These are phyloP conservation scores for Nephromyces sp. DNA, from an alignment of 169 alveolate genomes.

Conservation along the genomic window DNA sequence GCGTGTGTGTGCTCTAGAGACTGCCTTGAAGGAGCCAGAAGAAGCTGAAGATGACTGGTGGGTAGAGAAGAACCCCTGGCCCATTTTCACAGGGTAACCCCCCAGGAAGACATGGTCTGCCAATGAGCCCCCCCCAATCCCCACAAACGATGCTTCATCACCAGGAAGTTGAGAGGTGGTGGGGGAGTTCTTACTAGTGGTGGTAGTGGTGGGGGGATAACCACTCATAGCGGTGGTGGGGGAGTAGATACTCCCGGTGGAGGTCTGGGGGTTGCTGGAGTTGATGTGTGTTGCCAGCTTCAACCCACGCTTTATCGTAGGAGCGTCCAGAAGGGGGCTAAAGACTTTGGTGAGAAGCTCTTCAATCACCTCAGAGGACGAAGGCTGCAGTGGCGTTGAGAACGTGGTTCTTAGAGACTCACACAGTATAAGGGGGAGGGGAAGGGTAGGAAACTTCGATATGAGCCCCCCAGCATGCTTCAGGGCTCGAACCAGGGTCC, in stretches of 20 bases:
- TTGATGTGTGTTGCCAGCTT: too few species aligned
- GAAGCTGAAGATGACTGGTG: conserved; percentile 34
- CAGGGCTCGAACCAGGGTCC: conserved; percentile 70
- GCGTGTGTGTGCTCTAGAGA: too few species aligned
- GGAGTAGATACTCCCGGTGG: too few species aligned
- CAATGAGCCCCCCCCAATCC: background rate
- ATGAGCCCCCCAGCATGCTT: conserved; percentile 55
- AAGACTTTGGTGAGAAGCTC: background rate
- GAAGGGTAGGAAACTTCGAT: conserved; percentile 13
- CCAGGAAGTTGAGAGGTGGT: too few species aligned
- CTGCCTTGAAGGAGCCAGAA: too few species aligned
- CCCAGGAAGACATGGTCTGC: conserved; percentile 14
- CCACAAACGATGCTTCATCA: background rate
- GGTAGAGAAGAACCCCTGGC: too few species aligned
- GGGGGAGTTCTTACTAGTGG: background rate
- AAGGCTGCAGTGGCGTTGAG: conserved; percentile 35
- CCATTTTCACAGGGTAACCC: conserved; percentile 27
- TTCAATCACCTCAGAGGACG: background rate
- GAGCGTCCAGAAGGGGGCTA: too few species aligned
- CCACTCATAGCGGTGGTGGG: too few species aligned
- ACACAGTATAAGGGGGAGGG: conserved; percentile 5
- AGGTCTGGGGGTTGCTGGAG: too few species aligned
- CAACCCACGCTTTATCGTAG: too few species aligned
- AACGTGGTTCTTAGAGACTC: conserved; percentile 43
- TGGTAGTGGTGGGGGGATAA: background rate